Percentiles rank a stretch among this genome's conserved stretches.
These are phyloP conservation scores for Skeletonema grethae DNA, from an alignment of 108 stramenopile genomes.

Conservation along the genomic window DNA sequence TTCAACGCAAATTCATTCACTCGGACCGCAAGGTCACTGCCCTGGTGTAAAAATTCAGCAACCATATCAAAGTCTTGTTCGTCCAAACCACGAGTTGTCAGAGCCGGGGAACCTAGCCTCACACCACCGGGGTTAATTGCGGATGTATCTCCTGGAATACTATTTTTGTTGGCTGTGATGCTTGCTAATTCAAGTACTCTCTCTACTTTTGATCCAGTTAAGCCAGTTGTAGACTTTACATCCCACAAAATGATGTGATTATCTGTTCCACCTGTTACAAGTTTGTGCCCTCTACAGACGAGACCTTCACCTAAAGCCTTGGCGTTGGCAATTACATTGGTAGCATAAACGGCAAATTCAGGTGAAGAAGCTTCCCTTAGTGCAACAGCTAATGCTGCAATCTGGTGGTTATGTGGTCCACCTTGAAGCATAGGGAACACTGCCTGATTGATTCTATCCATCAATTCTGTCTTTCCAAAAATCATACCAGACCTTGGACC, in stretches of 20 bases:
- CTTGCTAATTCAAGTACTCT: slow-evolving; percentile 91
- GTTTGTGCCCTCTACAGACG: slow-evolving; percentile 75
- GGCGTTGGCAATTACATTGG: slow-evolving; percentile 90
- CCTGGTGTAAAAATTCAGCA: slow-evolving; percentile 95
- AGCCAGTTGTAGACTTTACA: slow-evolving; percentile 84
- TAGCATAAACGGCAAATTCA: slow-evolving; percentile 89
- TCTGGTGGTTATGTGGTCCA: slow-evolving; percentile 99
- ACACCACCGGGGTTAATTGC: slow-evolving; percentile 99
- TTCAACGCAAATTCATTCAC: slow-evolving; percentile 68
- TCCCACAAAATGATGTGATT: slow-evolving; percentile 99
- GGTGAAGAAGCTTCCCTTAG: slow-evolving; percentile 93
- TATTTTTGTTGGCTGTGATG: slow-evolving; percentile 99
- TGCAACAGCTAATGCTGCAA: slow-evolving; percentile 97
- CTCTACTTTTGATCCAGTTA: slow-evolving; percentile 98
- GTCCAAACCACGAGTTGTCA: slow-evolving; percentile 87
- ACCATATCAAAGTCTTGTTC: slow-evolving; percentile 94
- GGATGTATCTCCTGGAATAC: slow-evolving; percentile 94
- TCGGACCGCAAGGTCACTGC: slow-evolving; percentile 78
- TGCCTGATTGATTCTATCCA: slow-evolving; percentile 92
- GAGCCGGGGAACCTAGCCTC: slow-evolving; percentile 93
- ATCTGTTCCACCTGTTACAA: slow-evolving; percentile 99
- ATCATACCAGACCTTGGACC: slow-evolving; percentile 99
- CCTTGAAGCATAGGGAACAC: slow-evolving; percentile 99
- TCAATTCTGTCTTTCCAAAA: slow-evolving; percentile 91
- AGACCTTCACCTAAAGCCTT: slow-evolving; percentile 87